Conservation (phyloP, 192 early-diverging fungal genomes). For the Backusella mclennaniae region DNA sequence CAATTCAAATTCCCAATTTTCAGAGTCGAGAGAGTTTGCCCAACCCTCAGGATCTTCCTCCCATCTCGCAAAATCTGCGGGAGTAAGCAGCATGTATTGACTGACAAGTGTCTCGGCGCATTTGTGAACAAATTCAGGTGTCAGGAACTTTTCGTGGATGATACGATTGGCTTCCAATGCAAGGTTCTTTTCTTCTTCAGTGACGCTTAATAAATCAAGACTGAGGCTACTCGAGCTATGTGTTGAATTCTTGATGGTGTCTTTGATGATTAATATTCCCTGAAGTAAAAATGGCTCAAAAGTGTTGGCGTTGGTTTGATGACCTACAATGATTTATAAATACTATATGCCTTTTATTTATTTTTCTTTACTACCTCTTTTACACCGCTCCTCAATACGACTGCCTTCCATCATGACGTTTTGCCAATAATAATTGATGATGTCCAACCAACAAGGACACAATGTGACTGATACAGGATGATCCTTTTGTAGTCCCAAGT, state of each 20-base stretch:
- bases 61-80: constrained; percentile 76
- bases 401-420: constrained; percentile 21
- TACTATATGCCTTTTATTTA: too few species aligned
- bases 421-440: constrained; percentile 77
- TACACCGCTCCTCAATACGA: background rate
- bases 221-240: constrained; percentile 36
- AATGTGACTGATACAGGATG: constrained; percentile 67
- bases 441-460: constrained; percentile 54
- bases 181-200: constrained; percentile 50
- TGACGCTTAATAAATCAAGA: background rate
- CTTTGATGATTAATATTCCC: constrained; percentile 62
- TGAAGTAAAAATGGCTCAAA: constrained; percentile 74
- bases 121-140: constrained; percentile 60
- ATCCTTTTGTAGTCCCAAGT: constrained; percentile 66
- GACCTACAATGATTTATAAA: constrained; percentile 3
- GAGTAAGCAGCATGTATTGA: constrained; percentile 68
- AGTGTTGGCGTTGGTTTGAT: constrained; percentile 18
- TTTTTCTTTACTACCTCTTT: background rate
- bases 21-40: constrained; percentile 74
- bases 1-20: constrained; percentile 83
- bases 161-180: constrained; percentile 49
- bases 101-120: constrained; percentile 73
- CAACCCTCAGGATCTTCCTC: constrained; percentile 84
- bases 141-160: constrained; percentile 66
- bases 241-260: constrained; percentile 58